Conservation (phyloP, 108 stramenopile genomes). For the Bacterosira constricta region DNA sequence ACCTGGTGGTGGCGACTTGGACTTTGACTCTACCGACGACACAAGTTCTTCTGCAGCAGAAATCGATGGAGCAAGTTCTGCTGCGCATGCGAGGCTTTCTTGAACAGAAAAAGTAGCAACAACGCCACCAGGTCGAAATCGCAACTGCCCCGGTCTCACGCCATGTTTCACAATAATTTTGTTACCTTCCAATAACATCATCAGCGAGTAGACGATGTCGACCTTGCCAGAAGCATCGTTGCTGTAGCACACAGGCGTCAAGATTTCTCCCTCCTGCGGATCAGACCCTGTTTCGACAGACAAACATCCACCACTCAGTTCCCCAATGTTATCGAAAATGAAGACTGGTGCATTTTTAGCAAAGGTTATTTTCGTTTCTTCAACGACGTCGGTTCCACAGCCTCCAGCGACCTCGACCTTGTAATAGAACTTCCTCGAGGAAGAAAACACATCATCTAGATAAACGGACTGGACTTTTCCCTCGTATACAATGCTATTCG, state of each 20-base stretch:
- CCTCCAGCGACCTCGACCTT: not conserved
- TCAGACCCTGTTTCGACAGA: no score
- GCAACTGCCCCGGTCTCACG: not conserved
- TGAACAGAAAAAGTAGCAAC: not conserved
- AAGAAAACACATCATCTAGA: conserved; percentile 7
- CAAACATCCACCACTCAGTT: not conserved
- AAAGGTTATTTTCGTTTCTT: not conserved
- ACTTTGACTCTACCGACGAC: no score
- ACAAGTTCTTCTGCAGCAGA: no score
- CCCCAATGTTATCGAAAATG: not conserved
- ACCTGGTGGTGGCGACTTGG: no score
- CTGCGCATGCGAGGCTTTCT: no score
- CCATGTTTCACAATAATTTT: not conserved
- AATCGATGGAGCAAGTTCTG: no score
- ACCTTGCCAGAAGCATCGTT: not conserved
- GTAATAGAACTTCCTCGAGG: conserved; percentile 3
- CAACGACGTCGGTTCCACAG: not conserved
- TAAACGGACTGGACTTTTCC: conserved; percentile 1
- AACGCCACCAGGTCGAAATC: not conserved
- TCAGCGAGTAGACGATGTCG: not conserved
- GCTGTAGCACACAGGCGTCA: not conserved
- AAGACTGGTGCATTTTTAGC: not conserved
- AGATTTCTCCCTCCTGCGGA: not conserved
- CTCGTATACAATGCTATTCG: not conserved
- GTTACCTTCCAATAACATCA: not conserved